Percentiles rank a stretch among this genome's conserved stretches.
phyloP scores from a whole-genome alignment of 2,329 filamentous ascomycete genomes.

The Pseudogymnoascus pannorum region DNA sequence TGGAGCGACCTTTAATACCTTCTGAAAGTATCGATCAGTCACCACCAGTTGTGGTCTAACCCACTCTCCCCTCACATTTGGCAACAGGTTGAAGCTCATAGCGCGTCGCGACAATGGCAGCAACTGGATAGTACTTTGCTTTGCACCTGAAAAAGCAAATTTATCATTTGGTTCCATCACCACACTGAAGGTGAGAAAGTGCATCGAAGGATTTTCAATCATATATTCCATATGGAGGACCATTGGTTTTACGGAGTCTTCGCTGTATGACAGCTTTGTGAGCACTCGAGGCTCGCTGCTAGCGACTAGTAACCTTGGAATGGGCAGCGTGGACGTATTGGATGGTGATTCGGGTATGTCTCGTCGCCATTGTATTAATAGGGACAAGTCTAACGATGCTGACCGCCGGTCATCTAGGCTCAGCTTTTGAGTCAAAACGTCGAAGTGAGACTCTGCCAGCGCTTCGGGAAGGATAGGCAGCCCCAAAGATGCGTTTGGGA shows the following conservation, averaged over 20 bases:
- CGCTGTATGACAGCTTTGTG: conserved; percentile 44
- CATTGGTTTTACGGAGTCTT: conserved; percentile 22
- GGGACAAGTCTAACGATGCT: conserved; percentile 64
- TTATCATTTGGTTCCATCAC: conserved; percentile 87
- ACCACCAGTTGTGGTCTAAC: conserved; percentile 68
- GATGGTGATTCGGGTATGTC: conserved; percentile 28
- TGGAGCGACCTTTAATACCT: conserved; percentile 72
- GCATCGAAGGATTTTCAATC: conserved; percentile 88
- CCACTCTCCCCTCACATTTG: conserved; percentile 59
- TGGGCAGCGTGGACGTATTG: conserved; percentile 62
- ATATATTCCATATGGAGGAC: conserved; percentile 51
- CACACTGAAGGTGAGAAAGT: conserved; percentile 89
- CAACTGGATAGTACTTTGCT: conserved; percentile 71
- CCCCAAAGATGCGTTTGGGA: conserved; percentile 26
- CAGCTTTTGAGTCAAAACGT: conserved; percentile 65
- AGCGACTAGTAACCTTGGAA: conserved; percentile 74
- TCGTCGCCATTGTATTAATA: conserved; percentile 73
- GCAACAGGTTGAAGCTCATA: conserved; percentile 67
- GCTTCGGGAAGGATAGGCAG: conserved; percentile 54
- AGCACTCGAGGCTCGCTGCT: conserved; percentile 78
- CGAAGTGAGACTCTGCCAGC: conserved; percentile 65
- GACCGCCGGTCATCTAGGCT: conserved; percentile 76
- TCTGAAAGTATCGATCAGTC: conserved; percentile 87
- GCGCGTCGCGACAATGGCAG: conserved; percentile 72
- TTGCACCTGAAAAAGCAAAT: conserved; percentile 88